phyloP scores from a whole-genome alignment of 225 moss, liverwort and hornwort genomes.

The Climacium dendroides region DNA sequence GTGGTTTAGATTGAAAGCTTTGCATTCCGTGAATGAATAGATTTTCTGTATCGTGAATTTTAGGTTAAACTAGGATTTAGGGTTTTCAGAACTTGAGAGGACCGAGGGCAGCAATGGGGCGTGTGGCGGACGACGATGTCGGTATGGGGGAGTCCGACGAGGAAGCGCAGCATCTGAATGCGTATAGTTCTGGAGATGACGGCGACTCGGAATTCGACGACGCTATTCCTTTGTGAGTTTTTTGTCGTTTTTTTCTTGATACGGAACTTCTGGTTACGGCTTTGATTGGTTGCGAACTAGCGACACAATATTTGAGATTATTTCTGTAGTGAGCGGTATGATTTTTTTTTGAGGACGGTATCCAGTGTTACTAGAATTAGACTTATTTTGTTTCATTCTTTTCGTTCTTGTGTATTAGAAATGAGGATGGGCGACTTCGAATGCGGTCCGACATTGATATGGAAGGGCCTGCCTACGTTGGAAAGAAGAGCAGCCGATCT shows the following conservation, averaged over 20 bases:
- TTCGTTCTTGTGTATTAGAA: not conserved
- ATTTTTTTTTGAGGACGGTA: not conserved
- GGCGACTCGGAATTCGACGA: slow-evolving; percentile 10
- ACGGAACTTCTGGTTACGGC: not conserved
- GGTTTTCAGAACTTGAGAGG: not conserved
- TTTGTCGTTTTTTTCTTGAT: not conserved
- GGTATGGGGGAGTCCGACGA: slow-evolving; percentile 12
- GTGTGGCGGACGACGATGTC: not conserved
- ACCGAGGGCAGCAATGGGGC: slow-evolving; percentile 2
- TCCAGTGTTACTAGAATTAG: not conserved
- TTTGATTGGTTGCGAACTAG: not conserved
- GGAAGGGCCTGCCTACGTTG: slow-evolving; percentile 60
- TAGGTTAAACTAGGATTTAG: not conserved
- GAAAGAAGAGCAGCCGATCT: slow-evolving; percentile 60
- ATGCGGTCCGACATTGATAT: slow-evolving; percentile 65
- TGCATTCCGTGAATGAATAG: not conserved
- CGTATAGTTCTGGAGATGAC: slow-evolving; percentile 3
- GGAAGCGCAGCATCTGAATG: slow-evolving; percentile 23
- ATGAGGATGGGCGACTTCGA: slow-evolving; percentile 57
- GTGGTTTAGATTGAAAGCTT: not conserved
- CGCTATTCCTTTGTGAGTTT: slow-evolving; percentile 22
- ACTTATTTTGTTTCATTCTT: not conserved
- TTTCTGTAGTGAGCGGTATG: not conserved
- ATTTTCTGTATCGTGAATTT: not conserved
- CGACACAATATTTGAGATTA: not conserved